Percentiles rank a stretch among this genome's conserved stretches.
Conservation (phyloP, 1,284 basidiomycete species). For the Moesziomyces sp. region DNA sequence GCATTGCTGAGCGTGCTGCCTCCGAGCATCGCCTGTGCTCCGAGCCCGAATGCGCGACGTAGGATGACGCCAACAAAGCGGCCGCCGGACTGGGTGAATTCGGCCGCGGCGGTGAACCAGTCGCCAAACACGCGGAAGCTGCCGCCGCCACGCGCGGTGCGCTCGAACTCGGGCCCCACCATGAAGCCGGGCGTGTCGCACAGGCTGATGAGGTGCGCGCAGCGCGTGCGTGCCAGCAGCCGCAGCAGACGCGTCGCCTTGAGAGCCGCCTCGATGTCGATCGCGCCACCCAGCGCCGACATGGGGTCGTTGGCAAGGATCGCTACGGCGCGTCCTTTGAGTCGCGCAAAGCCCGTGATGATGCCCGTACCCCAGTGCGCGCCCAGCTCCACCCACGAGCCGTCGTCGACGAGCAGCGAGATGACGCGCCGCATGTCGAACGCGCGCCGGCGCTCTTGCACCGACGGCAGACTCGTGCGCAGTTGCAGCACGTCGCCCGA, state of each 20-base stretch:
- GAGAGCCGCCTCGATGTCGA: conserved; percentile 43
- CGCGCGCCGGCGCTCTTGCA: conserved; percentile 28
- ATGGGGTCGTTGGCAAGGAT: conserved; percentile 47
- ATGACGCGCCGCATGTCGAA: conserved; percentile 52
- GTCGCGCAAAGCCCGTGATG: conserved; percentile 43
- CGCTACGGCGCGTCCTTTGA: conserved; percentile 36
- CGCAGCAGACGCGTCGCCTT: conserved; percentile 49
- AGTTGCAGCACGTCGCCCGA: conserved; percentile 22
- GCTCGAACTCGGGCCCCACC: conserved; percentile 47
- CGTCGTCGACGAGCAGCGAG: conserved; percentile 42
- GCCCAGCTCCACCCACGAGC: conserved; percentile 43
- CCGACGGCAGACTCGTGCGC: conserved; percentile 34
- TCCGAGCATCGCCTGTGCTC: conserved; percentile 50
- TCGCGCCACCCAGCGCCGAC: conserved; percentile 48
- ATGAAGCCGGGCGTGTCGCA: conserved; percentile 60
- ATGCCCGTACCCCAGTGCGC: conserved; percentile 35
- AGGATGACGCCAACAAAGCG: conserved; percentile 38
- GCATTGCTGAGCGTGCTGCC: conserved; percentile 40
- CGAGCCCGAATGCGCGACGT: conserved; percentile 48
- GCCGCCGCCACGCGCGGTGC: conserved; percentile 17
- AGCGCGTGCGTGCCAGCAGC: conserved; percentile 38
- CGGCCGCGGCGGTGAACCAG: conserved; percentile 39
- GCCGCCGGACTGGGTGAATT: conserved; percentile 37
- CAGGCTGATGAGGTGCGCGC: conserved; percentile 36
- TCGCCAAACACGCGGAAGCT: conserved; percentile 50